Evolutionary conservation across 78 protist species (phyloP), one percentile per base, ranked within the genome.

Genomic region (Chrysochromulina tobinii): DNA sequence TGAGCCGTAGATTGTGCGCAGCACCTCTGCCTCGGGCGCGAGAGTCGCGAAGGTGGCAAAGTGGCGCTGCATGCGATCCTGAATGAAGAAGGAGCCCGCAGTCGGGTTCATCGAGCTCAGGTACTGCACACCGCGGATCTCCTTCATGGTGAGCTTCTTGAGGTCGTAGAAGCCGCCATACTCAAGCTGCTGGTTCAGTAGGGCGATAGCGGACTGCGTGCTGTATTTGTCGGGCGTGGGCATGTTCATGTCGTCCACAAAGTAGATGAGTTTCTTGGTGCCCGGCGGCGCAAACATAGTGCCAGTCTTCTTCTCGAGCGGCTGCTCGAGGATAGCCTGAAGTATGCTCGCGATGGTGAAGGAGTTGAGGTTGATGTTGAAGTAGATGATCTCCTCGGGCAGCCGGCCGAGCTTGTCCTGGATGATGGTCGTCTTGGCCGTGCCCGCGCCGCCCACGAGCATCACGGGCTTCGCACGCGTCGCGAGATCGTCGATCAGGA

Each of bases 191-290:
- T 96, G 97, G 4, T 97, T 87, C 61, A 96, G 61, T 69, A 97
- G 85, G 23, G 96, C 95, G 90, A 93, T 92, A n/a, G 97, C 96
- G 48, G 89, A 25, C 92, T 95, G 98, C 5, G 98, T 97, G 85
- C 96, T 97, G 93, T 97, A 97, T 68, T 64, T 61, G 95, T 97
- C 98, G 61, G 95, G 94, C 55, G 72, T 23, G 25, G 97, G 97
- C 97, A 97, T 96, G 93, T 96, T 96, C 61, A 96, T 27, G 57
- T 94, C 96, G 53, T 96, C 98, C 57, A 95, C 61, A 68, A 93
- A 93, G 93, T 66, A 93, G 59, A 96, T 66, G 18, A 94, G 93
- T 50, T 59, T 67, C 91, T 89, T 94, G 38, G 48, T 38, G 81
- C 95, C 95, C 12, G 94, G 94, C 9, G 98, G 98, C 1, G 94